A percentile compares a stretch with the other conserved stretches of the same genome.
Evolutionary conservation across 2,329 filamentous ascomycete species (phyloP).

Genomic region (Colletotrichum eremochloae): DNA sequence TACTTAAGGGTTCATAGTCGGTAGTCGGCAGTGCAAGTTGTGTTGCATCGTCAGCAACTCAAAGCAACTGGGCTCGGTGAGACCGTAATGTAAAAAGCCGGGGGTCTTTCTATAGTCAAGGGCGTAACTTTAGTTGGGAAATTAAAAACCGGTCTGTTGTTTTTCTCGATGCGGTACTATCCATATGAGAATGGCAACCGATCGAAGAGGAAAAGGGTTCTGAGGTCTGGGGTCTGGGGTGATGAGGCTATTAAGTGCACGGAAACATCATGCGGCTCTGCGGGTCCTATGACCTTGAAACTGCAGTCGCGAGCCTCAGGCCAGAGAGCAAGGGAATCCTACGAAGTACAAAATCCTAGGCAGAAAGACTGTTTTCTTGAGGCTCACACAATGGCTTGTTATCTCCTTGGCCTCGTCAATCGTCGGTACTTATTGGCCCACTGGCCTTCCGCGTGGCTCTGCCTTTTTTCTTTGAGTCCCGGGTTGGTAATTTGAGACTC

Average conservation of each 20-base stretch:
- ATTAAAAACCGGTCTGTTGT: not conserved
- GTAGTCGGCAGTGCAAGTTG: not conserved
- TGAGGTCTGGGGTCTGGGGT: not conserved
- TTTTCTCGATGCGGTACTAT: not conserved
- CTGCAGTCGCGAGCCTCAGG: not conserved
- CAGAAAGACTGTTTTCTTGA: not conserved
- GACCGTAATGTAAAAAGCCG: too few relatives aligned
- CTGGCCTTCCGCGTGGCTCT: not conserved
- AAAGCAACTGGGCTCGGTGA: not conserved
- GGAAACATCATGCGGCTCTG: constrained; percentile 2
- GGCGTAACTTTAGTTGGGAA: not conserved
- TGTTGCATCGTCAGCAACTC: not conserved
- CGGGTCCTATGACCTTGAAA: not conserved
- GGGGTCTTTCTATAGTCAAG: not conserved
- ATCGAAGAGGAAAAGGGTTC: not conserved
- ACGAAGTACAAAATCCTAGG: not conserved
- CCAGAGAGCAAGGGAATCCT: not conserved
- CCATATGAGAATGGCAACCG: not conserved
- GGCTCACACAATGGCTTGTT: not conserved
- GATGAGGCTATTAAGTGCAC: not conserved
- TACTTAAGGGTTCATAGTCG: not conserved
- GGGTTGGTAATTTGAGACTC: not conserved
- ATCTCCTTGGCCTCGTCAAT: not conserved
- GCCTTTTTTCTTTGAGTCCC: not conserved
- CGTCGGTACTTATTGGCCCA: not conserved